Evolutionary conservation across 1,284 basidiomycete genomes (phyloP), one percentile per base, ranked within the genome.

Genomic region (Testicularia cyperi): DNA sequence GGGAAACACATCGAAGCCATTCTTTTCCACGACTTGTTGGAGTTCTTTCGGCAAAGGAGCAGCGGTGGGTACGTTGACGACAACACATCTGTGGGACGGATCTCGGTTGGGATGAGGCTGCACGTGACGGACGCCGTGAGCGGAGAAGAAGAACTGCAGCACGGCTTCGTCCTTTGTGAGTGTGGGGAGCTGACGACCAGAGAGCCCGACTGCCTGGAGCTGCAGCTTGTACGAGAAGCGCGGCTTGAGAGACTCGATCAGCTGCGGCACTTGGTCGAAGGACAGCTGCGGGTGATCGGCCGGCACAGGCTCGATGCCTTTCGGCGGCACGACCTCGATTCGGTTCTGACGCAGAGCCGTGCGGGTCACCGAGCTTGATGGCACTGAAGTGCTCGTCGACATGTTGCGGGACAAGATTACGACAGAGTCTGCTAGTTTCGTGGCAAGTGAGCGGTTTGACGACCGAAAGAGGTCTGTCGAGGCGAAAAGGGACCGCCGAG

Each of bases 81-180:
- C 33, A 8, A 63, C n/a, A 27, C 53, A 31, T 4, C 60, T 44
- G n/a, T 47, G 44, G 2, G 48, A 35, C 9, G 53, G 14, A 13
- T 63, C 60, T 20, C 39, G 8, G 26, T 42, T 48, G 3, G 60
- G 60, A 28, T 57, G 54, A 1, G 53, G 54, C 19, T 53, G 54
- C 15, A 63, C 60, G 22, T 57, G 47, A 6, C 60, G 45, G 3
- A 57, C 37, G 12, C 60, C 60, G 12, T 38, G 32, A 5, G 49
- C 53, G 40, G 49, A 53, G 54, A 57, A 63, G 6, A 57, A 38
- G 34, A 53, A 28, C n/a, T 48, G 45, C 30, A 44, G 22, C 29
- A 63, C 25, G 10, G 12, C 2, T 33, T 49, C 37, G 25, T 57
- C 36, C 18, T 57, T 57, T 2, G 45, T 57, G 6, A 63, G 13